Conservation (phyloP, 2,329 filamentous ascomycete genomes). For the Botrytis squamosa region DNA sequence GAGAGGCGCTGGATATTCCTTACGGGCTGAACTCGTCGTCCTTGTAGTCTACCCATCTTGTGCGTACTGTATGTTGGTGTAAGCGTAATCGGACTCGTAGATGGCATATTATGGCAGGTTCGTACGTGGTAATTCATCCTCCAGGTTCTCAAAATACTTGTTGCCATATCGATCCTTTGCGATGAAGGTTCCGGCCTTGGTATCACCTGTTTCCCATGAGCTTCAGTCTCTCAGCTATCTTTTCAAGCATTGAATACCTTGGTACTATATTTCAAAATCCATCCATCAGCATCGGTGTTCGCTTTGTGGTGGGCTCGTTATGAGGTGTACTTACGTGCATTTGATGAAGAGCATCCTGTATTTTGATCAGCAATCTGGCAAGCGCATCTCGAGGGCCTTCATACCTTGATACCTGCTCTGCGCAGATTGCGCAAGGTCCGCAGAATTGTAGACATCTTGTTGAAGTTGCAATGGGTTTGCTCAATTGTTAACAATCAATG, state of each 20-base stretch:
- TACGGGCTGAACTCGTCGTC: conserved; percentile 78
- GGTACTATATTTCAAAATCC: conserved; percentile 32
- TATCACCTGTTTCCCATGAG: conserved; percentile 68
- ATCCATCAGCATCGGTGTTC: conserved; percentile 27
- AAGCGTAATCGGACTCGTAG: conserved; percentile 17
- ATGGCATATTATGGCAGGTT: conserved; percentile 4
- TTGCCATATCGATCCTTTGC: conserved; percentile 89
- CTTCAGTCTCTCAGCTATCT: conserved; percentile 5
- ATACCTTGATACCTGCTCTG: conserved; percentile 83
- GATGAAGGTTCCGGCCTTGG: conserved; percentile 85
- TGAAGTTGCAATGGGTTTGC: conserved; percentile 34
- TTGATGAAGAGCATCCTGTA: conserved; percentile 85
- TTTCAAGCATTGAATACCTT: conserved; percentile 31
- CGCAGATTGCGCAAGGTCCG: conserved; percentile 86
- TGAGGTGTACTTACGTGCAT: conserved; percentile 69
- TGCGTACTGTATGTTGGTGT: conserved; percentile 64
- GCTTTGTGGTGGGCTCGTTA: conserved; percentile 30
- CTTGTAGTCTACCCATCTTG: conserved; percentile 97
- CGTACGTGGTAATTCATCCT: conserved; percentile 86
- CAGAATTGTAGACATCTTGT: conserved; percentile 83
- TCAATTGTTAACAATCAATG: neutral
- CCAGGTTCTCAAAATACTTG: conserved; percentile 93
- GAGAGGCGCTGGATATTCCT: conserved; percentile 35
- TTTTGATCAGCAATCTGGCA: conserved; percentile 41
- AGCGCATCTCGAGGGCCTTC: conserved; percentile 25